Base-by-base conservation (phyloP, 2,329 filamentous ascomycete species). In the Colletotrichum sp. region DNA sequence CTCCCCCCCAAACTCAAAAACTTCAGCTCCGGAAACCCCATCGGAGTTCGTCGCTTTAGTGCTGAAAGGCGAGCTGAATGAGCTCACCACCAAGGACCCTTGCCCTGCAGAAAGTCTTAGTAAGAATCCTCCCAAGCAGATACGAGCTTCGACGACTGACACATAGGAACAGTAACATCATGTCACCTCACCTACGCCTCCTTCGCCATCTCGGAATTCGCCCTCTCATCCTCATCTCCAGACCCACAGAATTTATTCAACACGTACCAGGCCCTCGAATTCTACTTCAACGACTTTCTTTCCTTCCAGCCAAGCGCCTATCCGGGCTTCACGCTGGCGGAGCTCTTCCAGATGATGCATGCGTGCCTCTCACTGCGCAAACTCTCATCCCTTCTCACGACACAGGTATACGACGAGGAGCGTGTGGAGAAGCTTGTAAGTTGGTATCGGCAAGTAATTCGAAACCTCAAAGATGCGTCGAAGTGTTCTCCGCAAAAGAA, bases 11-110 rank as follows among this genome's bases (percentile, higher is more conserved):
- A 49, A 4, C n/a, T n/a, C 44, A 49, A 2, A 7, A 1, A 13
- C 19, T 0, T 22, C 19, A 12, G 11, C n/a, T 12, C 3, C 44
- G 9, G 19, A 49, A 2, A 4, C 2, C 2, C 44, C 44, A n/a
- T 1, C 5, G 4, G 6, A 22, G 3, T 49, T 49, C n/a, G 6
- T 49, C n/a, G 44, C 44, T 19, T 4, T 8, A 2, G 5, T 39
- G 16, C 16, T 39, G 16, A 16, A 19, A 8, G 19, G 15, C 16
- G 36, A 39, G 8, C 36, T 39, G 36, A 8, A 39, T 8, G 8
- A 39, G 8, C 36, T 39, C 36, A 19, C 36, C 15, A 16, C 8
- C 6, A 7, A 39, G 2, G 8, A 16, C 3, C 36, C 16, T 39
- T 8, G 16, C 16, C 15, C 15, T 8, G 16, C 36, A 8, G 15